Percentiles rank a stretch among this genome's conserved stretches.
These are phyloP conservation scores for Penicillium silybi DNA, from an alignment of 495 filamentous ascomycete genomes.

Conservation along the genomic window DNA sequence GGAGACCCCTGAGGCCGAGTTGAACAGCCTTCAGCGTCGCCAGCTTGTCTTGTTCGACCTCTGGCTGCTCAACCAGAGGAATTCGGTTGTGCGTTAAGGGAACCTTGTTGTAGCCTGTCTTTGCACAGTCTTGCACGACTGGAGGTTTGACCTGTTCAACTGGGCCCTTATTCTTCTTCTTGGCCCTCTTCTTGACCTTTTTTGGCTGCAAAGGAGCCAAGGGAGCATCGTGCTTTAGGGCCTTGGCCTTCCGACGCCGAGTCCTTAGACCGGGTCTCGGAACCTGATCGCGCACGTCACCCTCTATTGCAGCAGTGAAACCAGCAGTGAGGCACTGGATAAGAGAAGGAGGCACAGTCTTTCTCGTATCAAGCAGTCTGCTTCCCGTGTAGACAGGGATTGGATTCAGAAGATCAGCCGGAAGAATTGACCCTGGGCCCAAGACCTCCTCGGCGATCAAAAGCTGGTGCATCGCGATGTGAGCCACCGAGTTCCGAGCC, in stretches of 20 bases:
- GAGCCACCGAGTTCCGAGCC: slow-evolving; percentile 28
- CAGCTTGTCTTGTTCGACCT: neutral
- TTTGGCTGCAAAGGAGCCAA: neutral
- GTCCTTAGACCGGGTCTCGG: neutral
- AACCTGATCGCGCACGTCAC: neutral
- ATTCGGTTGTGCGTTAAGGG: slow-evolving; percentile 21
- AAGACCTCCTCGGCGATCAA: slow-evolving; percentile 5
- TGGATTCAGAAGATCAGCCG: neutral
- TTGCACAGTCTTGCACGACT: no score
- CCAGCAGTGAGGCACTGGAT: neutral
- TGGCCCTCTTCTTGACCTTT: neutral
- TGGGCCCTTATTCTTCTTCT: neutral
- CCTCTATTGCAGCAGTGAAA: neutral
- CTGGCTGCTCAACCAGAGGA: slow-evolving; percentile 3
- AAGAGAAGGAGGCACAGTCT: neutral
- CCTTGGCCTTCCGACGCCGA: neutral
- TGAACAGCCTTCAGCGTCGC: neutral
- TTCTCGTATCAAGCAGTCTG: neutral
- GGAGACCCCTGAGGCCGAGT: neutral
- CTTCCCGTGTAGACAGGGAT: neutral
- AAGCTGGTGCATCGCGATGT: slow-evolving; percentile 24
- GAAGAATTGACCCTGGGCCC: neutral
- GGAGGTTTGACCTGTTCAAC: neutral
- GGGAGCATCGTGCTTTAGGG: neutral
- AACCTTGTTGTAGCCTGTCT: slow-evolving; percentile 12